Conservation (phyloP, 2,329 filamentous ascomycete species). For the Triangularia verruculosa region DNA sequence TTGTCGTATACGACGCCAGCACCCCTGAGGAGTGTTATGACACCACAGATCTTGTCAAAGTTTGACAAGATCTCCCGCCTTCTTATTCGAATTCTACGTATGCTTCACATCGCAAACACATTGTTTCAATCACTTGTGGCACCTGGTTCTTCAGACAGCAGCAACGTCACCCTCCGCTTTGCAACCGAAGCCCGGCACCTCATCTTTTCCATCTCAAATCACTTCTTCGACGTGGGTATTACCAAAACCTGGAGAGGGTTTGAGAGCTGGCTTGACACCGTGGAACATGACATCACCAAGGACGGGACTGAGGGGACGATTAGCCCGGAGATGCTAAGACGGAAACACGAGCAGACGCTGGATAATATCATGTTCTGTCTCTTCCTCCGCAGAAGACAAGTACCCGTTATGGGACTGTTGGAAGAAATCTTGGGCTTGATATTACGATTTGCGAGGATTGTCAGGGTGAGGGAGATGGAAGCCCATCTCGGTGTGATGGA, state of each 20-base stretch:
- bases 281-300: constrained; percentile 46
- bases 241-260: constrained; percentile 70
- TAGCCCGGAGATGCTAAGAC: constrained; percentile 65
- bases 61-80: constrained; percentile 86
- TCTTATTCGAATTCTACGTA: constrained; percentile 71
- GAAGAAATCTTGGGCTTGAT: constrained; percentile 73
- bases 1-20: constrained; percentile 77
- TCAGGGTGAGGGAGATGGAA: constrained; percentile 34
- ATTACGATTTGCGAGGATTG: constrained; percentile 64
- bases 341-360: constrained; percentile 69
- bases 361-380: constrained; percentile 73
- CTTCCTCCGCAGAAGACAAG: constrained; percentile 71
- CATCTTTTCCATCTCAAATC: constrained; percentile 66
- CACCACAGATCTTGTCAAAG: constrained; percentile 64
- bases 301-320: constrained; percentile 23
- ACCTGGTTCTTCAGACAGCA: constrained; percentile 4
- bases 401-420: constrained; percentile 67
- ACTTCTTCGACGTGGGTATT: constrained; percentile 79
- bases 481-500: constrained; percentile 21
- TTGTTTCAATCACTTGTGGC: constrained; percentile 34
- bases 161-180: constrained; percentile 50
- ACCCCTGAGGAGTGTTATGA: constrained; percentile 71
- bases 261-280: constrained; percentile 58
- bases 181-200: constrained; percentile 78
- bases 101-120: constrained; percentile 71